A percentile compares a stretch with the other conserved stretches of the same genome.
phyloP scores from a whole-genome alignment of 352 stramenopile species.

The Discostella stelligera region DNA sequence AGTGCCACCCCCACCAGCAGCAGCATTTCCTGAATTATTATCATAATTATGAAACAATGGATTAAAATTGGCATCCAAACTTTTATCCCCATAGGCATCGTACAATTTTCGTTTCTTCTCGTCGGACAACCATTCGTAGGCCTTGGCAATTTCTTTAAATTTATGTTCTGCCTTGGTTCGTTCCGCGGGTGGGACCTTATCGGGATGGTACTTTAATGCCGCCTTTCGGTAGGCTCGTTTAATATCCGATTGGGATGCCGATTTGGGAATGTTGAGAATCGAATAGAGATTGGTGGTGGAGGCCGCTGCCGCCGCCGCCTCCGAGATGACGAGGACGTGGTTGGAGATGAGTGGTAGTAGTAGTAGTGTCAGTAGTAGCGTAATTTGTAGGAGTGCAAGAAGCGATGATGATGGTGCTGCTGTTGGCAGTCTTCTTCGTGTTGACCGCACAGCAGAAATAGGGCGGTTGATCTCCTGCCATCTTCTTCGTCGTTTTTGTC shows the following conservation, averaged over 20 bases:
- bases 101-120: conserved; percentile 75
- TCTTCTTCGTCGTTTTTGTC: no score
- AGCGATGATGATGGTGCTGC: no score
- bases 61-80: conserved; percentile 53
- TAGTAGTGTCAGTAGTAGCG: no score
- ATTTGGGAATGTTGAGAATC: conserved; percentile 78
- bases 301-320: neutral
- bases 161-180: conserved; percentile 62
- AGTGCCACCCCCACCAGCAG: conserved; percentile 28
- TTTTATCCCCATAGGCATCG: conserved; percentile 71
- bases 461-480: no score
- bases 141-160: conserved; percentile 82
- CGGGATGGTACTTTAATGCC: conserved; percentile 55
- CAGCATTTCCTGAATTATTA: neutral
- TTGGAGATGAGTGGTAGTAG: neutral
- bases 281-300: conserved; percentile 53
- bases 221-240: conserved; percentile 63
- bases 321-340: neutral
- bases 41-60: conserved; percentile 25
- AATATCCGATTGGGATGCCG: conserved; percentile 50
- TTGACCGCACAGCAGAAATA: no score
- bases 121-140: conserved; percentile 82
- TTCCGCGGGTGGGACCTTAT: conserved; percentile 59
- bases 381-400: no score
- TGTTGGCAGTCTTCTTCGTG: no score